Evolutionary conservation across 2,329 filamentous ascomycete genomes (phyloP).

Genomic region (Knufia fluminis): DNA sequence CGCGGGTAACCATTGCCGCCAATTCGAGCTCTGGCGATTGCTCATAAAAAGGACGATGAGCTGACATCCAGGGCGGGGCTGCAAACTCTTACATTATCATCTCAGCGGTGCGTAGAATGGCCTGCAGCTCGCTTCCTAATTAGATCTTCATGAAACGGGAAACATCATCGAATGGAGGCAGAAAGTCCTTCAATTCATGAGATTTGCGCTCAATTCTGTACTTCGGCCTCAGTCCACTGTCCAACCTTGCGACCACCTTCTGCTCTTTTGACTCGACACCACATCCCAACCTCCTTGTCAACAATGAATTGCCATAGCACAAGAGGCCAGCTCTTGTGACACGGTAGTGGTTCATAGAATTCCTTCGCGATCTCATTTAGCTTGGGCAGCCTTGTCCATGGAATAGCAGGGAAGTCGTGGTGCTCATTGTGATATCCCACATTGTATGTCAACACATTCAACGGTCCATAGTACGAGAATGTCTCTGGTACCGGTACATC

Average conservation of each 20-base stretch:
- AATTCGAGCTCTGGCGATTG: no score
- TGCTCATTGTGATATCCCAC: constrained; percentile 98
- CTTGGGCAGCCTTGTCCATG: constrained; percentile 77
- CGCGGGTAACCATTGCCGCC: no score
- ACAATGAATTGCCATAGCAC: constrained; percentile 94
- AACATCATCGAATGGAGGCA: no score
- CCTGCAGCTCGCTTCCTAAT: no score
- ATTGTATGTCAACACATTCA: constrained; percentile 93
- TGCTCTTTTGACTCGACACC: constrained; percentile 85
- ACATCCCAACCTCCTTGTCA: constrained; percentile 81
- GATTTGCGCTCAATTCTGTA: constrained; percentile 55
- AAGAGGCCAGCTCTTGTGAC: constrained; percentile 80
- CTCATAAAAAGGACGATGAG: no score
- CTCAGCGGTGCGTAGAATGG: no score
- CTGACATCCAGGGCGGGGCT: no score
- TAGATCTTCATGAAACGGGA: no score
- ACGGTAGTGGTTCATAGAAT: constrained; percentile 82
- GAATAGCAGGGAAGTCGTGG: constrained; percentile 94
- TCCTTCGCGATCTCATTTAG: constrained; percentile 74
- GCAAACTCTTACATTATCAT: no score
- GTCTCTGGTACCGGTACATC: constrained; percentile 68
- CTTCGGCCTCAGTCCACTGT: constrained; percentile 59
- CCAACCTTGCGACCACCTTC: constrained; percentile 60
- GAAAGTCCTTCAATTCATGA: no score
- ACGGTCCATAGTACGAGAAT: constrained; percentile 88